A percentile compares a stretch with the other conserved stretches of the same genome.
Evolutionary conservation across 192 early-diverging fungal genomes (phyloP).

Genomic region (Entrophospora sp.): DNA sequence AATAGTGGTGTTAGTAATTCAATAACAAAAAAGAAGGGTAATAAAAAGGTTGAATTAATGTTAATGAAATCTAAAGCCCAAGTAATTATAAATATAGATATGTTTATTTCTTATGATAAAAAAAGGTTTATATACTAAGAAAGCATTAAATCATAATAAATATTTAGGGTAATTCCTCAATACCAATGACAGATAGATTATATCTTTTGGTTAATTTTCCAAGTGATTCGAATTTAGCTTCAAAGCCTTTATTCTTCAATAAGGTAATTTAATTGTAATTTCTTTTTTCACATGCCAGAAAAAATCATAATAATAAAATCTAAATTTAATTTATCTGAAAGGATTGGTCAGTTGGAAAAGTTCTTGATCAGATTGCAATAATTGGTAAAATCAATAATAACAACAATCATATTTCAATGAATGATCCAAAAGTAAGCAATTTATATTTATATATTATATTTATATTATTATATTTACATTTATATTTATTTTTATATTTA

Average conservation of each 20-base stretch:
- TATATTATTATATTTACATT: neutral
- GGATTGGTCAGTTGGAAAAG: conserved; percentile 22
- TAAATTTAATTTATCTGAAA: neutral
- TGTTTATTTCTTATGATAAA: neutral
- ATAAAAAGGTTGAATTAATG: conserved; percentile 25
- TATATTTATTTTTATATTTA: neutral
- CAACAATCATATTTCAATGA: conserved; percentile 16
- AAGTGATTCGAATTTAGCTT: neutral
- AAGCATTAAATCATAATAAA: neutral
- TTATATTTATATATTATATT: neutral
- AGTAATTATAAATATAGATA: neutral
- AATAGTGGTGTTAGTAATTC: too few relatives aligned
- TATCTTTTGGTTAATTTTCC: conserved; percentile 24
- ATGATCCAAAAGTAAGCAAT: conserved; percentile 19
- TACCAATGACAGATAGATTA: conserved; percentile 20
- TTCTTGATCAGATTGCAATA: conserved; percentile 21
- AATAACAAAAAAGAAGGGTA: conserved; percentile 12
- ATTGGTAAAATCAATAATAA: conserved; percentile 18
- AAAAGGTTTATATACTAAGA: neutral
- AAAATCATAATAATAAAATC: neutral
- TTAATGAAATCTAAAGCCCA: conserved; percentile 25
- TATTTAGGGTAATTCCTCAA: conserved; percentile 16
- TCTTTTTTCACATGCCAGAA: too few relatives aligned
- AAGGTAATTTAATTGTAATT: conserved; percentile 20
- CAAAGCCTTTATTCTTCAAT: conserved; percentile 25